Conservation (phyloP, 352 stramenopile species). For the Phytophthora ohioensis region DNA sequence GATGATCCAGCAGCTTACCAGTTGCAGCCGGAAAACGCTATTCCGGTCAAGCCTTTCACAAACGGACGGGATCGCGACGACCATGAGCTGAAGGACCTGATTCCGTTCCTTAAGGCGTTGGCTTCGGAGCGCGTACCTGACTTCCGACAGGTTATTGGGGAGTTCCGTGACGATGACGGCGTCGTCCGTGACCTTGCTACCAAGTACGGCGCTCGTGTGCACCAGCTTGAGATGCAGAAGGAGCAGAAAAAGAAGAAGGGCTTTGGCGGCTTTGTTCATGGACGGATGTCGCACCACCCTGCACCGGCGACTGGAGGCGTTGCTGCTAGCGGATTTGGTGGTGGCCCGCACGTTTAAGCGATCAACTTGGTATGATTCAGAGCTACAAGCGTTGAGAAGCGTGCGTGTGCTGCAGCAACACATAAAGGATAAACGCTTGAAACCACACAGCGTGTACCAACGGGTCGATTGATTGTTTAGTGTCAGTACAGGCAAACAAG, state of each 20-base stretch:
- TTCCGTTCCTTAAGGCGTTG: conserved; percentile 87
- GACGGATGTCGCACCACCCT: conserved; percentile 74
- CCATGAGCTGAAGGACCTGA: conserved; percentile 81
- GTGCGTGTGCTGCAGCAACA: conserved; percentile 8
- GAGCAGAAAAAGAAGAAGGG: conserved; percentile 84
- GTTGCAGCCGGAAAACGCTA: conserved; percentile 86
- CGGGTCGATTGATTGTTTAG: background rate
- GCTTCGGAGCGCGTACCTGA: conserved; percentile 79
- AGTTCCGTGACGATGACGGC: conserved; percentile 87
- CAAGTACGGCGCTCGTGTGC: conserved; percentile 83
- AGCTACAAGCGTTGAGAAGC: background rate
- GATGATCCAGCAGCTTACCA: conserved; percentile 84
- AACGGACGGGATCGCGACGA: conserved; percentile 83
- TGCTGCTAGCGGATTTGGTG: conserved; percentile 28
- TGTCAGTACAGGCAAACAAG: too few species aligned
- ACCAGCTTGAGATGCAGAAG: conserved; percentile 84
- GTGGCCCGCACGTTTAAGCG: conserved; percentile 34
- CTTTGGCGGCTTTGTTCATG: conserved; percentile 84
- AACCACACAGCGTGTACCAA: background rate
- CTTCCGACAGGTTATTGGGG: conserved; percentile 76
- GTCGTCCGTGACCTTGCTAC: conserved; percentile 79
- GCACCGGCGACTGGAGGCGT: conserved; percentile 28
- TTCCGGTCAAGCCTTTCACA: conserved; percentile 82
- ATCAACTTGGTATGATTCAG: conserved; percentile 9
- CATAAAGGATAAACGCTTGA: conserved; percentile 12